Base-by-base conservation (phyloP, 1,284 basidiomycete species). In the Mycena citricolor region DNA sequence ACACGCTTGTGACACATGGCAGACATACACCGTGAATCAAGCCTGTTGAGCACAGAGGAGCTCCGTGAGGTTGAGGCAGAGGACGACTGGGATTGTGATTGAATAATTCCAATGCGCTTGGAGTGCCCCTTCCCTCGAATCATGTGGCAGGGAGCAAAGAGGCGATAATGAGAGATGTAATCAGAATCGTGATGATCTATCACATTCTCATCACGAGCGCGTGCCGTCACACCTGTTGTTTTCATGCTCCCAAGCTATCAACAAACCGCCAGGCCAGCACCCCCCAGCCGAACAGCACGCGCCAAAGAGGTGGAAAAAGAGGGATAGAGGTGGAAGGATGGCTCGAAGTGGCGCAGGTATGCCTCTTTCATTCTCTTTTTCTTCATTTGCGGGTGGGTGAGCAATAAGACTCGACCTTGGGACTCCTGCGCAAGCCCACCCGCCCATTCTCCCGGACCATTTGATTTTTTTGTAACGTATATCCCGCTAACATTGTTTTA, bases 361-460 rank as follows among this genome's bases (percentile, higher is more conserved):
- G 14, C 24, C 30, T 39, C 22, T 39, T 14, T 6, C 17, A 7
- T 17, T 39, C 16, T 8, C 23, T 29, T 39, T 39, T 22, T 6
- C 17, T 23, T 14, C 5, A 11, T 12, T 12, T 14, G n/a, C 2
- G 6, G 24, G 29, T 40, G 29, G 17, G 20, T 28, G 21, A n/a
- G 26, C 24, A 22, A 8, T 32, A 31, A 40, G 39, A 40, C 17
- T 31, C 29, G 39, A 40, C 39, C 39, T 13, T 40, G 39, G 29
- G 17, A 40, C 39, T 40, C 32, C 39, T 32, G 39, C 16, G 39
- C 21, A 14, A n/a, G n/a, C n/a, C n/a, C n/a, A n/a, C n/a, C n/a
- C n/a, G n/a, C n/a, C 29, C 39, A 39, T 17, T 19, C 13, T 8
- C 24, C 16, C 8, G 11, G 21, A 13, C 26, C 21, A 24, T 25